Percentiles rank a stretch among this genome's conserved stretches.
These are phyloP conservation scores for Stephania yunnanensis DNA, from an alignment of 164 flowering plant species.

Conservation along the genomic window DNA sequence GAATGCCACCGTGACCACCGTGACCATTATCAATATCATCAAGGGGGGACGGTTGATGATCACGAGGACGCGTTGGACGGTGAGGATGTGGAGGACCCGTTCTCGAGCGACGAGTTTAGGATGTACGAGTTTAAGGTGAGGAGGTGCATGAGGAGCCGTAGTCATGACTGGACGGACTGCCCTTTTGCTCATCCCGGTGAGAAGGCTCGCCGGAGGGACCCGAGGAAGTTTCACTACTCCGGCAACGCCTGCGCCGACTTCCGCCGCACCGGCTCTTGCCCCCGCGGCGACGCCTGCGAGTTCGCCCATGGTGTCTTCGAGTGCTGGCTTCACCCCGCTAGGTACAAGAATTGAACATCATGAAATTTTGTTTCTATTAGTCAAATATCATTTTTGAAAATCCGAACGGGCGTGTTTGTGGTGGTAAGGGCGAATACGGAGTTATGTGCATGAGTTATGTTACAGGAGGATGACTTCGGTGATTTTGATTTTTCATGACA, in stretches of 20 bases:
- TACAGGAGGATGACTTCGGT: too few species aligned
- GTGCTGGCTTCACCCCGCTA: constrained; percentile 85
- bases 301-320: constrained; percentile 88
- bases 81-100: constrained; percentile 26
- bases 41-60: too few species aligned
- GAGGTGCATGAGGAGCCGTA: constrained; percentile 68
- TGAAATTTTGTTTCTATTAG: too few species aligned
- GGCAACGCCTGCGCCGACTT: constrained; percentile 67
- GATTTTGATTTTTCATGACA: too few species aligned
- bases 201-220: constrained; percentile 83
- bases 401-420: too few species aligned
- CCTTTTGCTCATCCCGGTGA: constrained; percentile 96
- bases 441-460: too few species aligned
- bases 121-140: constrained; percentile 91
- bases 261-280: constrained; percentile 47
- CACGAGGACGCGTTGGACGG: constrained; percentile 11
- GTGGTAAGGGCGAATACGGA: too few species aligned
- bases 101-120: constrained; percentile 67
- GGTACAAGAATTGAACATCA: constrained; percentile 10
- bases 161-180: constrained; percentile 97
- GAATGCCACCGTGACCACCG: constrained; percentile 24
- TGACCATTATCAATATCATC: background rate
- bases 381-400: too few species aligned
- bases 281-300: constrained; percentile 71
- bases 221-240: constrained; percentile 55